Base-by-base conservation (phyloP, 2,329 filamentous ascomycete species). In the Paraphoma sp. region DNA sequence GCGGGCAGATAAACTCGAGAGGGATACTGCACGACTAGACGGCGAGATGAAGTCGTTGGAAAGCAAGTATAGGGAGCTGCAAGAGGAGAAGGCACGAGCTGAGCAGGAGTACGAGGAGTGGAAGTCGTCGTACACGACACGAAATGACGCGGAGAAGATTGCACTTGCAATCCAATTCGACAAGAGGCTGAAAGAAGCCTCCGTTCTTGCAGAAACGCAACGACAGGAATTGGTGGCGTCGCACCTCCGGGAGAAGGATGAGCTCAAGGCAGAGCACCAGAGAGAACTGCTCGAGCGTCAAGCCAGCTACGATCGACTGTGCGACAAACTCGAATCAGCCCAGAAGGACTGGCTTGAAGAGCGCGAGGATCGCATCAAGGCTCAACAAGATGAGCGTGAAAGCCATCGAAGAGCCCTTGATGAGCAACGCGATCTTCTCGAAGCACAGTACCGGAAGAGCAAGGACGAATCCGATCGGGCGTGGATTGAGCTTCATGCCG, bases 391-490 rank as follows among this genome's bases (percentile, higher is more conserved):
- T 59, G 83, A 86, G 61, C 80, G 81, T 48, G 80, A 82, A 47
- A 79, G 78, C 43, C 71, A 85, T 57, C 79, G 79, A 48, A 82
- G 81, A 68, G 81, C 81, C 48, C 77, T 82, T 59, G 80, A 83
- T 47, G 83, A 84, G 69, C 82, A 82, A 59, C 83, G 81, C 54
- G 78, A 82, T 59, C 75, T 83, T 9, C 45, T 76, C 9, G 70
- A 71, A 16, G 53, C 67, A 6, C 71, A 76, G 55, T 63, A 74
- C 51, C 71, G 70, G 54, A 69, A 72, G 59, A 73, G 69, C 48
- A 77, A 72, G 54, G 75, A 84, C 73, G 74, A 81, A 68, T 68
- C 81, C 69, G 67, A 81, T 70, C 76, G 77, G 69, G 72, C 72
- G 60, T 77, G 80, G 80, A 78, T 78, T 70, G 79, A 73, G 47